These are phyloP conservation scores for Pisolithus albus DNA, from an alignment of 768 basidiomycete genomes.

Conservation along the genomic window DNA sequence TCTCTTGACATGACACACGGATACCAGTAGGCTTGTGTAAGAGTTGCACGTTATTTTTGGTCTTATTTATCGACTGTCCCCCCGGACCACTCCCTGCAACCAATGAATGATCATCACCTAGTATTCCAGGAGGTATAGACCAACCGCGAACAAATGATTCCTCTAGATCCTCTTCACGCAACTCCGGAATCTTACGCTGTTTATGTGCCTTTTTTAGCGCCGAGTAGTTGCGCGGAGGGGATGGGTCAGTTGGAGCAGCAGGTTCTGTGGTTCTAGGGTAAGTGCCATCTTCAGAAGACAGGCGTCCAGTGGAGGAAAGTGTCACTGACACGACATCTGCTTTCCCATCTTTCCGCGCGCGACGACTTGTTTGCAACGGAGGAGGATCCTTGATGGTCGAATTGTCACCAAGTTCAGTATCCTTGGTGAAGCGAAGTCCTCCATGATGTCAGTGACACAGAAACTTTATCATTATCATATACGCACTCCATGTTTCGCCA, in stretches of 20 bases:
- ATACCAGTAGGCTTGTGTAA: constrained; percentile 85
- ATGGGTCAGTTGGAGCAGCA: constrained; percentile 26
- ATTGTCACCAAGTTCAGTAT: constrained; percentile 87
- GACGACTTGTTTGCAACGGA: constrained; percentile 39
- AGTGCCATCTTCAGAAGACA: constrained; percentile 21
- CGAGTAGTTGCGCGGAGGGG: constrained; percentile 47
- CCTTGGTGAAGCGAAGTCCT: constrained; percentile 68
- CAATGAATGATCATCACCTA: constrained; percentile 6
- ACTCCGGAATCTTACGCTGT: constrained; percentile 54
- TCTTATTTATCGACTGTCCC: constrained; percentile 97
- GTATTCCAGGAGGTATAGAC: constrained; percentile 10
- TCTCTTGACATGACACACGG: constrained; percentile 82
- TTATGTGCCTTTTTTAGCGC: constrained; percentile 65
- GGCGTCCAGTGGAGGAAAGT: constrained; percentile 20
- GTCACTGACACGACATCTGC: constrained; percentile 21
- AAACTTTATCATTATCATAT: background rate
- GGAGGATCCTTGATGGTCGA: constrained; percentile 62
- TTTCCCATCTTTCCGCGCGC: constrained; percentile 40
- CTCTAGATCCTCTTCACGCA: constrained; percentile 76
- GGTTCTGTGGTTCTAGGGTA: constrained; percentile 19
- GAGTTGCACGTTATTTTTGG: constrained; percentile 84
- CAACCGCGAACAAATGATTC: constrained; percentile 83
- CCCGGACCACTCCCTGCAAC: constrained; percentile 79
- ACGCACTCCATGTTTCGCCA: constrained; percentile 52
- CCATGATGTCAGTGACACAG: background rate